These are phyloP conservation scores for Apiospora saccharicola DNA, from an alignment of 2,329 filamentous ascomycete species.

Conservation along the genomic window DNA sequence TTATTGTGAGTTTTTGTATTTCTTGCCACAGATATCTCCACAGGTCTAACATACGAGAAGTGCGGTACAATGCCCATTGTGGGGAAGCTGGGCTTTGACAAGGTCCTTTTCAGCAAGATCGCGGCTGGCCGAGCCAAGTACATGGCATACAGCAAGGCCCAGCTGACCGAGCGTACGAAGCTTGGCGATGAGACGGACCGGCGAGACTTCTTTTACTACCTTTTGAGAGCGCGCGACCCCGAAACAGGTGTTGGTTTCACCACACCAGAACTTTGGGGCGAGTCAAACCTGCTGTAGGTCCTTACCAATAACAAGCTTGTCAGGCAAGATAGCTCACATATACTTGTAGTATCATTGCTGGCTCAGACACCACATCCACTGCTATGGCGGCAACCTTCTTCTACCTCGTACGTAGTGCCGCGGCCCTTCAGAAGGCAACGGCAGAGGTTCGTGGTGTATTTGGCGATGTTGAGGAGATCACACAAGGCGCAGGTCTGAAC, in stretches of 20 bases:
- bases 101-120: slow-evolving; percentile 71
- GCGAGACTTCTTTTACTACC: slow-evolving; percentile 79
- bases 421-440: slow-evolving; percentile 54
- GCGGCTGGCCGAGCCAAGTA: slow-evolving; percentile 72
- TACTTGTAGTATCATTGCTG: slow-evolving; percentile 66
- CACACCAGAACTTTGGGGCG: slow-evolving; percentile 72
- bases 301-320: not conserved
- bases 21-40: not conserved
- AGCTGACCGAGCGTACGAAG: slow-evolving; percentile 71
- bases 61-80: slow-evolving; percentile 77
- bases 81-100: slow-evolving; percentile 71
- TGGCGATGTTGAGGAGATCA: slow-evolving; percentile 60
- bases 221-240: slow-evolving; percentile 74
- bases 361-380: slow-evolving; percentile 76
- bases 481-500: slow-evolving; percentile 56
- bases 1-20: slow-evolving; percentile 62
- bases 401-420: slow-evolving; percentile 64
- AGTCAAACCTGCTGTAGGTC: slow-evolving; percentile 70
- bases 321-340: not conserved
- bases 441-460: slow-evolving; percentile 63
- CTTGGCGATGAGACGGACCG: slow-evolving; percentile 71
- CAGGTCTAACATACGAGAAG: slow-evolving; percentile 44
- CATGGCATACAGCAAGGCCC: slow-evolving; percentile 73
- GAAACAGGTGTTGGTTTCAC: slow-evolving; percentile 73
- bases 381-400: slow-evolving; percentile 70